Evolutionary conservation across 495 filamentous ascomycete genomes (phyloP), one percentile per base, ranked within the genome.

Genomic region (Penicillium roqueforti): DNA sequence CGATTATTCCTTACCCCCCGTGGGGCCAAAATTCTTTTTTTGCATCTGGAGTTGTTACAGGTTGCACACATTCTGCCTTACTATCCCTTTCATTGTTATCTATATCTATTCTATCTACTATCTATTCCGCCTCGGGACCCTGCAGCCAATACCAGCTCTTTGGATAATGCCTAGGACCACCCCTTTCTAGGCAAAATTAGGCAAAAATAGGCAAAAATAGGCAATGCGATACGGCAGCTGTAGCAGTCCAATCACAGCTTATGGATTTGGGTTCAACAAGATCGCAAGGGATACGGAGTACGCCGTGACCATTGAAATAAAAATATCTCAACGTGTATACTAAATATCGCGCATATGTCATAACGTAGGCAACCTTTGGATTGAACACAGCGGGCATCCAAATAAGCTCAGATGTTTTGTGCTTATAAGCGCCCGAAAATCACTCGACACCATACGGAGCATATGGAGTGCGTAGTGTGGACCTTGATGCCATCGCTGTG

Each of bases 401-500:
- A 53, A 40, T 54, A 54, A 47, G 32, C 41, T 54, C 42, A n/a
- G 19, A 44, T 54, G 23, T 13, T 25, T 23, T 50, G 41, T 54
- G 51, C 49, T 26, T 23, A 8, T 2, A 16, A 25, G 39, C 19
- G n/a, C 39, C 9, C 16, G 0, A 5, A 11, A 45, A 18, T 26
- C 34, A 37, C 18, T 40, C n/a, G 6, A 45, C 14, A 1, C 20
- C 16, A 42, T 39, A 25, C 8, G n/a, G n/a, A n/a, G n/a, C n/a
- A n/a, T n/a, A n/a, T n/a, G 28, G 9, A 29, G 28, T 29, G 10
- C 8, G 28, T 18, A 9, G 44, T 19, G 47, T 52, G 49, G 49
- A 43, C 10, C 23, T 2, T 62, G 62, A 59, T 52, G 51, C 48
- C 60, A 65, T 65, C 45, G 41, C 28, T 19, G 62, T 18, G 53